phyloP scores from a whole-genome alignment of 805 yeast species.

The Naumovozyma baii region DNA sequence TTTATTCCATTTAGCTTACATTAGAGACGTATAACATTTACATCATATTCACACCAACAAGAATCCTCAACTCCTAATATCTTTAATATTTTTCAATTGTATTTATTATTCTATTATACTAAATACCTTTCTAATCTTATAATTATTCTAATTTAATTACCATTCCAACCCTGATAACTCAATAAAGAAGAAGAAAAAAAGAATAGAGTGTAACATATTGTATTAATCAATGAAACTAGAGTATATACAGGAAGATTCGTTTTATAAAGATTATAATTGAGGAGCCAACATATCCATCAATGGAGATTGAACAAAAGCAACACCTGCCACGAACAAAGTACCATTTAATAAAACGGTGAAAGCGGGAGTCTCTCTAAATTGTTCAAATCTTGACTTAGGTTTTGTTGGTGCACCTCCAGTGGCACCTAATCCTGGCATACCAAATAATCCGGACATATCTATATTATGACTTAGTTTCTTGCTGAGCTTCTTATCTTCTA shows the following conservation, averaged over 20 bases:
- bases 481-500: no score
- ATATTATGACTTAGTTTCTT: no score
- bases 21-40: no score
- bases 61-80: not conserved
- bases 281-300: constrained; percentile 77
- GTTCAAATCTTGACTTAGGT: constrained; percentile 33
- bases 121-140: no score
- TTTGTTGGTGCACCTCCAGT: constrained; percentile 19
- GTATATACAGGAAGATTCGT: not conserved
- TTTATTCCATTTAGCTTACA: no score
- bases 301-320: constrained; percentile 67
- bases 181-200: no score
- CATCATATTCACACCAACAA: no score
- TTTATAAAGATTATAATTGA: no score
- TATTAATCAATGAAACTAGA: not conserved
- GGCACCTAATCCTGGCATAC: constrained; percentile 22
- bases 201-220: not conserved
- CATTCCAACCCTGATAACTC: no score
- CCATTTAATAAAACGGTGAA: constrained; percentile 58
- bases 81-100: not conserved
- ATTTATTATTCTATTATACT: no score
- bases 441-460: constrained; percentile 20
- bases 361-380: constrained; percentile 53
- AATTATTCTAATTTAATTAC: not conserved
- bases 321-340: constrained; percentile 60